A percentile compares a stretch with the other conserved stretches of the same genome.
phyloP scores from a whole-genome alignment of 768 basidiomycete species.

The Phaffia tasmanica region DNA sequence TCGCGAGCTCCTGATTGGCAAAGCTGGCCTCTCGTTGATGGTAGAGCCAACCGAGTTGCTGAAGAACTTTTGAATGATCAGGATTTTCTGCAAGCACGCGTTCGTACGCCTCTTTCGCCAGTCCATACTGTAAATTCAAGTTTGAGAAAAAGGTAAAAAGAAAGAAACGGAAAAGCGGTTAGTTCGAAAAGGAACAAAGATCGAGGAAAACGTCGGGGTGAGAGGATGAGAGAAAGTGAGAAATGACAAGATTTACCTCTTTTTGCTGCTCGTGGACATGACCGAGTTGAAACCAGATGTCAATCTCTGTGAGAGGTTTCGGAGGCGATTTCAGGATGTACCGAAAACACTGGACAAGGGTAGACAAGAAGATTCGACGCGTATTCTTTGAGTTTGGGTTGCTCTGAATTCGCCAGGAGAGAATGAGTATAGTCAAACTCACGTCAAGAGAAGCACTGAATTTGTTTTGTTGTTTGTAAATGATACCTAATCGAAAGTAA shows the following conservation, averaged over 20 bases:
- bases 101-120: slow-evolving; percentile 90
- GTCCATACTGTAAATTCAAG: slow-evolving; percentile 52
- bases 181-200: neutral
- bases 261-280: slow-evolving; percentile 97
- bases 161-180: slow-evolving; percentile 1
- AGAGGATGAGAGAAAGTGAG: neutral
- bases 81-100: slow-evolving; percentile 88
- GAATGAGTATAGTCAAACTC: slow-evolving; percentile 23
- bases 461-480: slow-evolving; percentile 98
- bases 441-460: slow-evolving; percentile 67
- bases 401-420: neutral
- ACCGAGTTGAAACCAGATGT: slow-evolving; percentile 99
- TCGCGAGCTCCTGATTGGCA: slow-evolving; percentile 90
- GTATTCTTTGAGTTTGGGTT: neutral
- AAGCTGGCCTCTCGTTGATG: slow-evolving; percentile 91
- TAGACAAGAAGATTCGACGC: neutral
- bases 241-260: slow-evolving; percentile 51
- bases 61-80: slow-evolving; percentile 88
- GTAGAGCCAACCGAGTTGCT: slow-evolving; percentile 95
- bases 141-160: neutral
- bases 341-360: slow-evolving; percentile 61
- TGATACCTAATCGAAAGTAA: slow-evolving; percentile 92
- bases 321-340: slow-evolving; percentile 93
- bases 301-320: slow-evolving; percentile 85
- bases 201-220: neutral